Percentiles rank a stretch among this genome's conserved stretches.
Evolutionary conservation across 2,329 filamentous ascomycete species (phyloP).

Genomic region (Phialophora macrospora): DNA sequence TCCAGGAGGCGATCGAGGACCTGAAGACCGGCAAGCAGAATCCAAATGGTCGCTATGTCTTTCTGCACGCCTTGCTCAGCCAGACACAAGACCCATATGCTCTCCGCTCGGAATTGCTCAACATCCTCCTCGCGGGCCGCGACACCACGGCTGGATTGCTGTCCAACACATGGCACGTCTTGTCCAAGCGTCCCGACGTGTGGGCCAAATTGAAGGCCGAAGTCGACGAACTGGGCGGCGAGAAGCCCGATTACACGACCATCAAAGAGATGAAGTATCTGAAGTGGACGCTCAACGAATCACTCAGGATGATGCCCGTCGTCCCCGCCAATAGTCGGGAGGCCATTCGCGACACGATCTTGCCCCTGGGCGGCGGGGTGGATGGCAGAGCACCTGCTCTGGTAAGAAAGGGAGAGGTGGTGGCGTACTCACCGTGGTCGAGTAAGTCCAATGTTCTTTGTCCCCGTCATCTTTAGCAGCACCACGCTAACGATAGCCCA

Average conservation of each 20-base stretch:
- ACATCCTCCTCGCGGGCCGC: conserved; percentile 47
- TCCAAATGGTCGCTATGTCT: conserved; percentile 59
- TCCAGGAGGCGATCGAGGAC: conserved; percentile 33
- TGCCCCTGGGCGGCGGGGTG: conserved; percentile 57
- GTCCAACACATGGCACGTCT: conserved; percentile 43
- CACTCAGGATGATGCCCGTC: conserved; percentile 53
- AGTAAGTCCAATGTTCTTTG: conserved; percentile 16
- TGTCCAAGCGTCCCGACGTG: conserved; percentile 43
- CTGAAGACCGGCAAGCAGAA: conserved; percentile 18
- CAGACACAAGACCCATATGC: conserved; percentile 36
- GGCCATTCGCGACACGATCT: conserved; percentile 48
- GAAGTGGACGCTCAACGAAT: conserved; percentile 41
- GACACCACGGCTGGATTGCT: conserved; percentile 48
- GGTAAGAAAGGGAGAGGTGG: conserved; percentile 52
- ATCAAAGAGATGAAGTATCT: conserved; percentile 40
- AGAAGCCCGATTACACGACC: conserved; percentile 34
- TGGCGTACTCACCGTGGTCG: conserved; percentile 53
- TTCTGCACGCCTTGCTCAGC: conserved; percentile 37
- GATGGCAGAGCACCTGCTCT: conserved; percentile 55
- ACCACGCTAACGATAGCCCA: conserved; percentile 1
- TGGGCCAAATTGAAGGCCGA: conserved; percentile 52
- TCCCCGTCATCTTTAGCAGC: not conserved
- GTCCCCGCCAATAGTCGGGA: conserved; percentile 50
- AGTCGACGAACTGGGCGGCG: conserved; percentile 34
- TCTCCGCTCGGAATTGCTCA: conserved; percentile 42